Evolutionary conservation across 2,329 filamentous ascomycete genomes (phyloP).

Genomic region (Colletotrichum sublineola): DNA sequence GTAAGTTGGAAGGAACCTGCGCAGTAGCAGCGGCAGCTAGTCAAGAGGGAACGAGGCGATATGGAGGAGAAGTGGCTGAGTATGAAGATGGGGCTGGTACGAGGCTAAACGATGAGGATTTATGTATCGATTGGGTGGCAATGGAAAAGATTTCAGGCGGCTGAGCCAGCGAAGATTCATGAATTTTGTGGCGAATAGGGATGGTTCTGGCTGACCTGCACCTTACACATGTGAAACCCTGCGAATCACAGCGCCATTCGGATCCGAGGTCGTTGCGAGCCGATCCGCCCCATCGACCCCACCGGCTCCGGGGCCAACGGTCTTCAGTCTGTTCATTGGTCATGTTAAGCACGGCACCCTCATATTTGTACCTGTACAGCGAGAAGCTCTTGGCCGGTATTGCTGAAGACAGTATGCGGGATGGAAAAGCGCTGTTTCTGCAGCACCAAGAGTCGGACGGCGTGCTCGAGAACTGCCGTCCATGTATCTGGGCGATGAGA

Average conservation of each 20-base stretch:
- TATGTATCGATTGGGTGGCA: neutral
- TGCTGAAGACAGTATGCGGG: no score
- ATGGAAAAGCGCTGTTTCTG: neutral
- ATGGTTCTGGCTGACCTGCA: neutral
- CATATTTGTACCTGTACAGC: no score
- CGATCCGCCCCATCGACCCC: slow-evolving; percentile 3
- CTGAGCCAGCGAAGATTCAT: neutral
- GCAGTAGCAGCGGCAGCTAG: neutral
- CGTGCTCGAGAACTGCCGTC: neutral
- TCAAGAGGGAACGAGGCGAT: neutral
- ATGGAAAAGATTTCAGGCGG: neutral
- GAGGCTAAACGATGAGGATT: neutral
- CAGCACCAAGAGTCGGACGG: neutral
- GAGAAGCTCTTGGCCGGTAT: neutral
- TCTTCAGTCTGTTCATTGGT: neutral
- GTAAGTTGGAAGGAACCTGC: neutral
- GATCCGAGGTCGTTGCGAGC: slow-evolving; percentile 18
- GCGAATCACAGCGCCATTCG: slow-evolving; percentile 9
- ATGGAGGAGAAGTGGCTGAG: neutral
- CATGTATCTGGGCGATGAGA: neutral
- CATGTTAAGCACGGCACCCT: neutral
- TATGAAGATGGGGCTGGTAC: neutral
- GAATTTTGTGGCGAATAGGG: slow-evolving; percentile 12
- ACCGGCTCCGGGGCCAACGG: no score
- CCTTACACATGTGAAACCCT: neutral